These are phyloP conservation scores for Nectriaceae sp. DNA, from an alignment of 2,329 filamentous ascomycete species.

Conservation along the genomic window DNA sequence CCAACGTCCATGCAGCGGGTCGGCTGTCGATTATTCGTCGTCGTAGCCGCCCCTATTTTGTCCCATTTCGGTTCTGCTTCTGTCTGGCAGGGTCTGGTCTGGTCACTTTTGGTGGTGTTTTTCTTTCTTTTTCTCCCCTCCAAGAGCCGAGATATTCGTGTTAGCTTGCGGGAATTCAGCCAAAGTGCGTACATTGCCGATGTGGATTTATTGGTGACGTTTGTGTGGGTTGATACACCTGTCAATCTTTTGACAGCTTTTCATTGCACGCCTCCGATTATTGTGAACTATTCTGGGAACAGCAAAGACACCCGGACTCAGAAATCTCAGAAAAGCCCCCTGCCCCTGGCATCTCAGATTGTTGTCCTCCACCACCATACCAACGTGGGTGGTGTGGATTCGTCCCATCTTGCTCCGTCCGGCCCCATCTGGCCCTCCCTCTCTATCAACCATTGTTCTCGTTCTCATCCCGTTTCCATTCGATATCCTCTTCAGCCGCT, in stretches of 20 bases:
- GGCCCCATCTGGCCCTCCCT: background rate
- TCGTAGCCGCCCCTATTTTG: background rate
- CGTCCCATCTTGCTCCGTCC: background rate
- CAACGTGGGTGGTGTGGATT: background rate
- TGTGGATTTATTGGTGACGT: background rate
- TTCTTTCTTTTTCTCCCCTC: background rate
- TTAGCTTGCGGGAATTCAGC: background rate
- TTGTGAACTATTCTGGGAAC: no score
- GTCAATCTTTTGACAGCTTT: no score
- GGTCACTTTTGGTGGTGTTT: no score
- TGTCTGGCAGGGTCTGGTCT: background rate
- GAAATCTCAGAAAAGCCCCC: background rate
- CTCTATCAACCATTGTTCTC: background rate
- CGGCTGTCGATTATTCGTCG: constrained; percentile 13
- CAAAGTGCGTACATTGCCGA: background rate
- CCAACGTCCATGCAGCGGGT: constrained; percentile 27
- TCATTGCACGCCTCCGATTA: no score
- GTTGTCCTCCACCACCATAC: background rate
- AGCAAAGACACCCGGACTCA: no score
- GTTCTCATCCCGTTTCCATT: background rate
- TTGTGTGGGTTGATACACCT: no score
- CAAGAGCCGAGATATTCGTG: background rate
- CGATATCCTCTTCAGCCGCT: background rate
- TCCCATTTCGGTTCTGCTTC: background rate
- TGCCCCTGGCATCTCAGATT: background rate